Evolutionary conservation across 257 asterid genomes (phyloP), one percentile per base, ranked within the genome.

Genomic region (Solanum ahanhuiri): DNA sequence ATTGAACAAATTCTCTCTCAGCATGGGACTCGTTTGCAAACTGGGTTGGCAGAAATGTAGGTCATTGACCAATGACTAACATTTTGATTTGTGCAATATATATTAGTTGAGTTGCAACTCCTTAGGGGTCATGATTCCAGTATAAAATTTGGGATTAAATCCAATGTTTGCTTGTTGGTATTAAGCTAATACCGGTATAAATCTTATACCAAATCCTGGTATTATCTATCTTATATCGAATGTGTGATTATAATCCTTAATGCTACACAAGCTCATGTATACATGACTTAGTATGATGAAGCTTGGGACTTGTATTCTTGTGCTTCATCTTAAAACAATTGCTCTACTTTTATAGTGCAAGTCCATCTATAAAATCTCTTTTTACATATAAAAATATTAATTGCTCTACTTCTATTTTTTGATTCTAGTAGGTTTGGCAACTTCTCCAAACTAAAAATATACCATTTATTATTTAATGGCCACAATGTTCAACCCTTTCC

Each of bases 21-120:
- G 90, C 92, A 91, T 63, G 98, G 98, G 88, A 96, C 93, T 86
- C 92, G 93, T 67, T 83, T 96, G 83, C 98, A 96, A 90, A 88
- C 63, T 82, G 97, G 91, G 86, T 76, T 96, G 89, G 96, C 93
- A 75, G 85, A 58, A 84, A 71, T 92, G 99, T 96, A 91, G 51
- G 96, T 90, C 88, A 75, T 87, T 73, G 51, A 82, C 25, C 76
- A 30, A 34, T 83, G 73, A n/a, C 1, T 23, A 57, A 35, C 15
- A 70, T 28, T 69, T 41, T 43, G 66, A 25, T 20, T 64, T 84
- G 45, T 83, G 51, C 34, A 10, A 22, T 9, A 37, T 39, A 17
- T 6, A 14, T 43, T 43, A 14, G 66, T 12, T 43, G 64, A 33
- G 64, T 41, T 67, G 20, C 14, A 20, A 23, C 85, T 75, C 28